phyloP scores from a whole-genome alignment of 805 yeast genomes.

The Monosporozyma yasuniensis region DNA sequence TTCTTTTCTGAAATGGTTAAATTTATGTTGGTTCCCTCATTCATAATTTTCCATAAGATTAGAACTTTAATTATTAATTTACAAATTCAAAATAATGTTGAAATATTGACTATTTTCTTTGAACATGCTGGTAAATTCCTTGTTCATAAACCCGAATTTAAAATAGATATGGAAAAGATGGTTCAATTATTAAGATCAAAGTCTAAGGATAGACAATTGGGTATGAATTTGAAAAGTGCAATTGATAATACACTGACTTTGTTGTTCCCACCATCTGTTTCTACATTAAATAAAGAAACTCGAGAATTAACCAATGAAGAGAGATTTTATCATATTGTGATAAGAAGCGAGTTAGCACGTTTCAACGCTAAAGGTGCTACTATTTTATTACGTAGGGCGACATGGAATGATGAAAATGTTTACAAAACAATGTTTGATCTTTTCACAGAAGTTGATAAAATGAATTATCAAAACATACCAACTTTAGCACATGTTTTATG shows the following conservation, averaged over 20 bases:
- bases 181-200: slow-evolving; percentile 45
- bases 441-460: slow-evolving; percentile 52
- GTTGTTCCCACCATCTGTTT: slow-evolving; percentile 47
- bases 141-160: slow-evolving; percentile 46
- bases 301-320: slow-evolving; percentile 36
- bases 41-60: slow-evolving; percentile 64
- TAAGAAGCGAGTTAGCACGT: slow-evolving; percentile 42
- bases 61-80: slow-evolving; percentile 47
- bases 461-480: slow-evolving; percentile 49
- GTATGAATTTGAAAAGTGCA: slow-evolving; percentile 48
- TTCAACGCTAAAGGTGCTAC: slow-evolving; percentile 31
- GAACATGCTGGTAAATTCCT: slow-evolving; percentile 67
- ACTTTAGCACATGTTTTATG: slow-evolving; percentile 42
- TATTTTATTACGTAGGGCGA: slow-evolving; percentile 35
- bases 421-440: slow-evolving; percentile 29
- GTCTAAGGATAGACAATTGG: slow-evolving; percentile 40
- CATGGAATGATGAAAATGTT: slow-evolving; percentile 37
- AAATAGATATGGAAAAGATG: slow-evolving; percentile 53
- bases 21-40: slow-evolving; percentile 64
- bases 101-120: slow-evolving; percentile 57
- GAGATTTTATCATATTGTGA: slow-evolving; percentile 39
- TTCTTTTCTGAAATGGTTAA: slow-evolving; percentile 70
- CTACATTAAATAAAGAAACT: slow-evolving; percentile 24
- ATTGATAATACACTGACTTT: slow-evolving; percentile 46
- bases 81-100: slow-evolving; percentile 51